These are phyloP conservation scores for Orobanche coerulescens DNA, from an alignment of 257 asterid genomes.

Conservation along the genomic window DNA sequence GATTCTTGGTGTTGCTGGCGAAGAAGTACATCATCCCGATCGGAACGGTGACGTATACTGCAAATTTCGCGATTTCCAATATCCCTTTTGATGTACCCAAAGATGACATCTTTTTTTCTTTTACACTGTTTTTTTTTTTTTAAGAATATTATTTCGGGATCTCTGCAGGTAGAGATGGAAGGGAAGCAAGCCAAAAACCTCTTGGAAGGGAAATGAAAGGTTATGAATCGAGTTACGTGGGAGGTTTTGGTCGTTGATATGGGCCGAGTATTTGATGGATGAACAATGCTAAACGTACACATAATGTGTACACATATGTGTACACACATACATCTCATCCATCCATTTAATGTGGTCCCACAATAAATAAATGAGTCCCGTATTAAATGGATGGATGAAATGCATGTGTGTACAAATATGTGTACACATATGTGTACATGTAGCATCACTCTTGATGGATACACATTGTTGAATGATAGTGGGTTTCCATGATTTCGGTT, in stretches of 20 bases:
- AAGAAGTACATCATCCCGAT: constrained; percentile 85
- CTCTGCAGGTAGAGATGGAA: background rate
- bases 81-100: constrained; percentile 85
- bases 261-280: background rate
- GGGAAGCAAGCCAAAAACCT: constrained; percentile 15
- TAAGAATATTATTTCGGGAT: constrained; percentile 8
- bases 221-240: constrained; percentile 23
- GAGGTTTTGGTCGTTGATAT: background rate
- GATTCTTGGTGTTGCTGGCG: constrained; percentile 65
- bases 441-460: no score
- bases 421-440: no score
- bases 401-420: no score
- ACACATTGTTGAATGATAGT: no score
- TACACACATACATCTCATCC: no score
- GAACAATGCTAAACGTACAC: no score
- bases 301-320: no score
- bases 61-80: constrained; percentile 84
- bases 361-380: no score
- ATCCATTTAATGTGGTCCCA: no score
- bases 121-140: background rate
- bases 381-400: no score
- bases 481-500: no score
- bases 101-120: constrained; percentile 44
- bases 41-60: constrained; percentile 69
- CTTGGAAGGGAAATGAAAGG: background rate